Evolutionary conservation across 768 basidiomycete genomes (phyloP).

Genomic region (Suillus clintonianus): DNA sequence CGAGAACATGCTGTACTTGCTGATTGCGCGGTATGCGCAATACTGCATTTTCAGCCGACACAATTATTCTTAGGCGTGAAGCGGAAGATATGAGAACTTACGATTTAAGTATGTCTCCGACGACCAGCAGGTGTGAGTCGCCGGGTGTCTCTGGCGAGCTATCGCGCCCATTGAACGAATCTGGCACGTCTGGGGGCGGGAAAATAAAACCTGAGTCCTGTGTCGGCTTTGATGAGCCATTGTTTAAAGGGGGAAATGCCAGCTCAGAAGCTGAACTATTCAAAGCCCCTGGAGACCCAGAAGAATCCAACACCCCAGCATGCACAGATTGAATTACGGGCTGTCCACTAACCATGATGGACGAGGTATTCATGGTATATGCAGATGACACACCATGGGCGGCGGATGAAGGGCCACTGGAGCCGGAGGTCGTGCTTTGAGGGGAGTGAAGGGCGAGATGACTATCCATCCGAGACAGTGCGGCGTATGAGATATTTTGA

Average conservation of each 20-base stretch:
- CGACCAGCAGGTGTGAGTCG: constrained; percentile 50
- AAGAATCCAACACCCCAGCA: constrained; percentile 9
- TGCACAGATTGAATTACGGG: constrained; percentile 11
- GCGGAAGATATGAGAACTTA: constrained; percentile 31
- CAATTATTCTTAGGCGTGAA: not conserved
- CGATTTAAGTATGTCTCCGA: constrained; percentile 56
- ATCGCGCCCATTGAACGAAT: constrained; percentile 16
- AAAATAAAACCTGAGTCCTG: constrained; percentile 28
- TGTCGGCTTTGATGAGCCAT: constrained; percentile 3
- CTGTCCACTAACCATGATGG: constrained; percentile 4
- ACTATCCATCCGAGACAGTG: constrained; percentile 40
- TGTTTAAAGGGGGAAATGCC: constrained; percentile 22
- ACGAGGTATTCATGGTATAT: constrained; percentile 13
- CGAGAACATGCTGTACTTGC: constrained; percentile 52
- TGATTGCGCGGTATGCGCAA: constrained; percentile 60
- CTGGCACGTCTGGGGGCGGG: constrained; percentile 24
- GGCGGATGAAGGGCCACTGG: constrained; percentile 36
- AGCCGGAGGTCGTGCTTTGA: constrained; percentile 25
- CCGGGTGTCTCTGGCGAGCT: constrained; percentile 34
- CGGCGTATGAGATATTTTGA: constrained; percentile 33
- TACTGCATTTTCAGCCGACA: constrained; percentile 40
- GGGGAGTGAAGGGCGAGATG: constrained; percentile 27
- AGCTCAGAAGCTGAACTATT: constrained; percentile 23
- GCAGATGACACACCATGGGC: constrained; percentile 41
- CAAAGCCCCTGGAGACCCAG: constrained; percentile 20